These are phyloP conservation scores for Anthracocystis setariae DNA, from an alignment of 1,284 basidiomycete genomes.

Conservation along the genomic window DNA sequence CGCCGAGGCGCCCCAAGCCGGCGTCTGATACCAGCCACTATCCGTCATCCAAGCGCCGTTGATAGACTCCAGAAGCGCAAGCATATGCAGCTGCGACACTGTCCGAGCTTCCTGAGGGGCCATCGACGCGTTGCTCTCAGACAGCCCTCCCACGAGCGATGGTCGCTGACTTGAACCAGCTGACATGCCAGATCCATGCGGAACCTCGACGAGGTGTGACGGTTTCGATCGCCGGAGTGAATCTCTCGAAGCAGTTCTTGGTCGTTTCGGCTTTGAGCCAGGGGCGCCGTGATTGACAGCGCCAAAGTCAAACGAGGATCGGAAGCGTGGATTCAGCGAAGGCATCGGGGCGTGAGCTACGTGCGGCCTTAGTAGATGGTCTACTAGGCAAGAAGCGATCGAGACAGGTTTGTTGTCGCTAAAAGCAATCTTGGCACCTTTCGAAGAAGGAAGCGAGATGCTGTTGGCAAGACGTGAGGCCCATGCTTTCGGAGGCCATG, in stretches of 20 bases:
- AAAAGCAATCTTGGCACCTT: constrained; percentile 18
- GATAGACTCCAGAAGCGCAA: constrained; percentile 31
- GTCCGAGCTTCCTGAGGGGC: constrained; percentile 12
- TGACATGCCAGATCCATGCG: constrained; percentile 4
- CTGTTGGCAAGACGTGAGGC: constrained; percentile 15
- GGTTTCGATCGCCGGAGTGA: neutral
- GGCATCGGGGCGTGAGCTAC: constrained; percentile 5
- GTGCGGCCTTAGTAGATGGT: constrained; percentile 28
- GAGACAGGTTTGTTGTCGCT: constrained; percentile 10
- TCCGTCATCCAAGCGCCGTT: constrained; percentile 46
- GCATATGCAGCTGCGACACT: constrained; percentile 37
- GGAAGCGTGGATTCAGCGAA: constrained; percentile 13
- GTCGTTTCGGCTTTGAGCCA: constrained; percentile 1
- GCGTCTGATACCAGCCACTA: constrained; percentile 28
- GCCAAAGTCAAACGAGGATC: constrained; percentile 31
- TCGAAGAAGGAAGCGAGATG: constrained; percentile 24
- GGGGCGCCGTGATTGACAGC: neutral
- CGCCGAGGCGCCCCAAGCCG: constrained; percentile 28
- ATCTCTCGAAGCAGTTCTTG: neutral
- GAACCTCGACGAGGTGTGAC: constrained; percentile 10
- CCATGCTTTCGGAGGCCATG: constrained; percentile 37
- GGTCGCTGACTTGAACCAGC: constrained; percentile 15
- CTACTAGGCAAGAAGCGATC: constrained; percentile 26
- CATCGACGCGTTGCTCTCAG: neutral
- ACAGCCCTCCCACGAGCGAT: constrained; percentile 8